Conservation (phyloP, 2,329 filamentous ascomycete species). For the Trichoderma cornu-damae region DNA sequence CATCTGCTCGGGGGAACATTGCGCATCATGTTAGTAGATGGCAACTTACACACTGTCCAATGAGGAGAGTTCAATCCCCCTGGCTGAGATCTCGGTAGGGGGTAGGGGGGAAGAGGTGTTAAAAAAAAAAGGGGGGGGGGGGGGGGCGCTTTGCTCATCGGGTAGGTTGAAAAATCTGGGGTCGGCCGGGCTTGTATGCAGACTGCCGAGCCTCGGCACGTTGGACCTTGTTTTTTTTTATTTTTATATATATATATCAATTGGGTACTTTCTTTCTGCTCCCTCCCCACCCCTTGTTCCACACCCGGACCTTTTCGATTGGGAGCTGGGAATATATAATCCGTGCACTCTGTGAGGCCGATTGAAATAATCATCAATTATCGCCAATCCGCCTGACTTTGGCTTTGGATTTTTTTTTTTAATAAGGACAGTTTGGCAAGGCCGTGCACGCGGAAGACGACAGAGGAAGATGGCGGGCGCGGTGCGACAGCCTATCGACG, state of each 20-base stretch:
- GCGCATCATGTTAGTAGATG: neutral
- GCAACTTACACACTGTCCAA: slow-evolving; percentile 10
- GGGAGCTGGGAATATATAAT: neutral
- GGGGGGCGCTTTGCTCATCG: neutral
- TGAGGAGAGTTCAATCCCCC: slow-evolving; percentile 2
- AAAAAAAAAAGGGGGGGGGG: neutral
- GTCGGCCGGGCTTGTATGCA: neutral
- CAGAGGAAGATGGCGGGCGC: slow-evolving; percentile 68
- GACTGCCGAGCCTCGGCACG: slow-evolving; percentile 16
- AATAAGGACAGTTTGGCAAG: neutral
- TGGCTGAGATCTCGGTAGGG: neutral
- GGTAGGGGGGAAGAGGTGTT: neutral
- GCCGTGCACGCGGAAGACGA: neutral
- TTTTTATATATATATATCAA: too few relatives aligned
- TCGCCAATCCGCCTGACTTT: too few relatives aligned
- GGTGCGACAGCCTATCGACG: slow-evolving; percentile 86
- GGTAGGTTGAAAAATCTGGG: slow-evolving; percentile 12
- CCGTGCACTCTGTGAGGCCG: neutral
- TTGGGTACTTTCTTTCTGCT: too few relatives aligned
- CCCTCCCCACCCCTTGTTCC: too few relatives aligned
- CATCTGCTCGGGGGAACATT: neutral
- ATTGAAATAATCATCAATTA: too few relatives aligned
- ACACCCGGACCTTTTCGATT: too few relatives aligned
- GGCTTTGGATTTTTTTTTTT: too few relatives aligned
- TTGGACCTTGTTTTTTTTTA: too few relatives aligned